Evolutionary conservation across 805 yeast species (phyloP).

Genomic region (Zygotorulaspora chibaensis): DNA sequence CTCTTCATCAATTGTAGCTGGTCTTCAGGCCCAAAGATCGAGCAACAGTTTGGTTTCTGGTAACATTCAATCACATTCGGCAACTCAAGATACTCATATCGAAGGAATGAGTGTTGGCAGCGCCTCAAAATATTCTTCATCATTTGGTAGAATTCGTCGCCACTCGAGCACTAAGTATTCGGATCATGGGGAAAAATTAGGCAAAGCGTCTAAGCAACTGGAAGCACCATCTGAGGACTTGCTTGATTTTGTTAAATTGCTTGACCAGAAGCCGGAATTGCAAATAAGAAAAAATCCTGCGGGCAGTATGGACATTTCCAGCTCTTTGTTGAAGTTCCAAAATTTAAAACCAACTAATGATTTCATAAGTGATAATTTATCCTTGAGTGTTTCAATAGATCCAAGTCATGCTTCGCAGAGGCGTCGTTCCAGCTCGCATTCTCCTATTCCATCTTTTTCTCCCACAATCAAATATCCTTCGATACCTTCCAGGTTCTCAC

Average conservation of each 20-base stretch:
- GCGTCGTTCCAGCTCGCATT: conserved; percentile 30
- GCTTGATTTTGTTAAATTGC: conserved; percentile 64
- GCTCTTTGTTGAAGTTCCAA: conserved; percentile 50
- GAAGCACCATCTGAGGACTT: conserved; percentile 43
- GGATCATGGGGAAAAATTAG: conserved; percentile 24
- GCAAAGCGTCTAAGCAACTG: conserved; percentile 23
- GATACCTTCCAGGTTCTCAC: conserved; percentile 32
- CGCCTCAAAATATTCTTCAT: conserved; percentile 63
- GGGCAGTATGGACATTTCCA: conserved; percentile 32
- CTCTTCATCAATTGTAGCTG: conserved; percentile 41
- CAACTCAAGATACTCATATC: conserved; percentile 15
- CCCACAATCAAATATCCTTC: conserved; percentile 28
- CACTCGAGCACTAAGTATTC: conserved; percentile 39
- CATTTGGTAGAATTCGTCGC: conserved; percentile 68
- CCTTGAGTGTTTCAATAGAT: conserved; percentile 43
- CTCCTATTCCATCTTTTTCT: conserved; percentile 34
- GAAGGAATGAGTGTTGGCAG: conserved; percentile 38
- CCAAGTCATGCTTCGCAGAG: conserved; percentile 17
- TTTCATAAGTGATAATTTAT: conserved; percentile 50
- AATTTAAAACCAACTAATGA: conserved; percentile 50
- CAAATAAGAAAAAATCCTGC: conserved; percentile 26
- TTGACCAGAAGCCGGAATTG: conserved; percentile 59
- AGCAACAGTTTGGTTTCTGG: conserved; percentile 35
- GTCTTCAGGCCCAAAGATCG: conserved; percentile 39
- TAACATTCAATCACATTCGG: conserved; percentile 20